Conservation (phyloP, 2,329 filamentous ascomycete species). For the Septoria petroselini region DNA sequence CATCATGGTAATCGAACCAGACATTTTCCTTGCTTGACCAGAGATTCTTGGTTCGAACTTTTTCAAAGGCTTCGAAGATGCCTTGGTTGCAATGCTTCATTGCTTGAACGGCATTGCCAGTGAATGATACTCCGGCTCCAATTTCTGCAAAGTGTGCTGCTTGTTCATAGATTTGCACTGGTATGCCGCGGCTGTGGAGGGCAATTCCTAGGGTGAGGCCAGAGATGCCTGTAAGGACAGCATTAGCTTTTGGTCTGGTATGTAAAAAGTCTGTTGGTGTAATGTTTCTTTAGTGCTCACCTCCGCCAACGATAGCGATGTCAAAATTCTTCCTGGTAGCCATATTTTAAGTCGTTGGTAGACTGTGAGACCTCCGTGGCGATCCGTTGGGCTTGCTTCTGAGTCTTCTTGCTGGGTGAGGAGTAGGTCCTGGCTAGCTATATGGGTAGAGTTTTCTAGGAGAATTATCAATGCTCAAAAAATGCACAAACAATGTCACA, state of each 20-base stretch:
- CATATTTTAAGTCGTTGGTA: slow-evolving; percentile 11
- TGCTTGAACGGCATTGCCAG: slow-evolving; percentile 53
- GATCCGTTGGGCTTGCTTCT: too few relatives aligned
- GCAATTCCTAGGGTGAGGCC: slow-evolving; percentile 55
- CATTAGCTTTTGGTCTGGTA: not conserved
- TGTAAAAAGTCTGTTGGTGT: too few relatives aligned
- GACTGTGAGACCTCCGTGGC: too few relatives aligned
- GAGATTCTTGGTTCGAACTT: slow-evolving; percentile 42
- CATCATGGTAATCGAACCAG: slow-evolving; percentile 46
- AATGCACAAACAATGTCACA: too few relatives aligned
- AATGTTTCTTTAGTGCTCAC: slow-evolving; percentile 13
- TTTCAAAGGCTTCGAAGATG: slow-evolving; percentile 45
- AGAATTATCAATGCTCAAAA: too few relatives aligned
- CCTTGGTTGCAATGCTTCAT: slow-evolving; percentile 53
- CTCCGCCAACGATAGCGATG: slow-evolving; percentile 27
- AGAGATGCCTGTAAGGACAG: slow-evolving; percentile 47
- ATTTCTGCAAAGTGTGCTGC: slow-evolving; percentile 56
- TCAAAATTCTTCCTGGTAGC: slow-evolving; percentile 23
- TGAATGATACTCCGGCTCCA: slow-evolving; percentile 57
- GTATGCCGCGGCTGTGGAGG: slow-evolving; percentile 45
- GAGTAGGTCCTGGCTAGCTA: too few relatives aligned
- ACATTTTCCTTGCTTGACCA: slow-evolving; percentile 38
- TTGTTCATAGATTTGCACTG: slow-evolving; percentile 56
- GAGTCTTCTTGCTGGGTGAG: too few relatives aligned
- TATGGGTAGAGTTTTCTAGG: too few relatives aligned